These are phyloP conservation scores for Aspergillus vadensis DNA, from an alignment of 2,329 filamentous ascomycete genomes.

Conservation along the genomic window DNA sequence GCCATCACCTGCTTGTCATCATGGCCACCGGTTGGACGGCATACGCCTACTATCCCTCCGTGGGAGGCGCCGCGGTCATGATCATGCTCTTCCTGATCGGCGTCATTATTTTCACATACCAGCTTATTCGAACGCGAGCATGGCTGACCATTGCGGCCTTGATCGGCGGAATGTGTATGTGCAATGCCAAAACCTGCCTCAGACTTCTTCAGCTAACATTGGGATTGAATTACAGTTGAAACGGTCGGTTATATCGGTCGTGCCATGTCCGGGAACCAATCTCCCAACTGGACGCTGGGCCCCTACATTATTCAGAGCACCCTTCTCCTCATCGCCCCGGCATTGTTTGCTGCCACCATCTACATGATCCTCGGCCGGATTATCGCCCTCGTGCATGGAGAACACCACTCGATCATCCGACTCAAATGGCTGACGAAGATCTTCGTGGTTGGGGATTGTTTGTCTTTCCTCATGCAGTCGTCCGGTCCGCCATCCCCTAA, in stretches of 20 bases:
- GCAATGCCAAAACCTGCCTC: not conserved
- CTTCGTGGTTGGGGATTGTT: constrained; percentile 52
- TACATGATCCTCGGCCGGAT: constrained; percentile 54
- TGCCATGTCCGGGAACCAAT: constrained; percentile 8
- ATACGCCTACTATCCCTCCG: constrained; percentile 9
- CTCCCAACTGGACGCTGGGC: constrained; percentile 12
- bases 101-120: not conserved
- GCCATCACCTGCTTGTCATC: not conserved
- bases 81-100: constrained; percentile 2
- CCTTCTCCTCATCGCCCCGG: constrained; percentile 46
- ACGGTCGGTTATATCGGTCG: constrained; percentile 14
- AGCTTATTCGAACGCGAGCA: constrained; percentile 5
- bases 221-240: constrained; percentile 4
- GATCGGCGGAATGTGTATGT: not conserved
- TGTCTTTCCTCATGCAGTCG: constrained; percentile 50
- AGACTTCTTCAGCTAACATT: not conserved
- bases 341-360: constrained; percentile 52
- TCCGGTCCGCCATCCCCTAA: constrained; percentile 14
- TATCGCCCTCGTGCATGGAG: constrained; percentile 42
- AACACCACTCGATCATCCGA: constrained; percentile 46
- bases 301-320: constrained; percentile 13
- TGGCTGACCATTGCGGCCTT: constrained; percentile 7
- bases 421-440: constrained; percentile 49
- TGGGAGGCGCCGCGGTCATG: constrained; percentile 2
- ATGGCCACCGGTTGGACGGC: constrained; percentile 6